Conservation (phyloP, 2,329 filamentous ascomycete species). For the Nemania diffusa region DNA sequence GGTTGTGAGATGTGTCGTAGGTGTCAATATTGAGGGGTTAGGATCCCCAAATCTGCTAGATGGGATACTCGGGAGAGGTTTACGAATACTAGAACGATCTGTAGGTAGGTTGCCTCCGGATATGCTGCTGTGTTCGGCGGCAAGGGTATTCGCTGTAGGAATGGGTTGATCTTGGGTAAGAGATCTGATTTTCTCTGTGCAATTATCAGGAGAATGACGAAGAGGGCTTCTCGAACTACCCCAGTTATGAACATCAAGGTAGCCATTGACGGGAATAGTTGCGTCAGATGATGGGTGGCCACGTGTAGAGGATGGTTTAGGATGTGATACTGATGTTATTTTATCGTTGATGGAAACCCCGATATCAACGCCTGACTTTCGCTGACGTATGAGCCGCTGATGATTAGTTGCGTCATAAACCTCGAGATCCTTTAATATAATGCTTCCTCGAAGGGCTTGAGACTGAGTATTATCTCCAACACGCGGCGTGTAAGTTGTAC, state of each 20-base stretch:
- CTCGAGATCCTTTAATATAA: conserved; percentile 42
- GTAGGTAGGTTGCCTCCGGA: neutral
- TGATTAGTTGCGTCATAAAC: conserved; percentile 41
- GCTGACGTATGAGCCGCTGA: conserved; percentile 21
- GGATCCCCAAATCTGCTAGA: neutral
- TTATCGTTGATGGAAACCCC: neutral
- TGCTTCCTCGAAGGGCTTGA: conserved; percentile 26
- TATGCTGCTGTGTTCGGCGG: neutral
- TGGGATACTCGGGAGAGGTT: conserved; percentile 31
- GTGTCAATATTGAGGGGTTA: neutral
- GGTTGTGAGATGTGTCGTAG: neutral
- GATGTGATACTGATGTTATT: neutral
- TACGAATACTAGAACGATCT: conserved; percentile 23
- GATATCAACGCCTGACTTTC: neutral
- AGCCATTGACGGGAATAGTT: neutral
- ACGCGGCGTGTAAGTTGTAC: neutral
- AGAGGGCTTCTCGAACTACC: neutral
- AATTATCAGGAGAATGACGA: neutral
- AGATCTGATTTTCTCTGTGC: neutral
- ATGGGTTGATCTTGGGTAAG: neutral
- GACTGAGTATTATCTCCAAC: neutral
- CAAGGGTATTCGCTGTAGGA: neutral
- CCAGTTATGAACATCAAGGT: neutral
- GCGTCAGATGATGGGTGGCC: neutral
- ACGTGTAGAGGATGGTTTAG: neutral